Evolutionary conservation across 2,329 filamentous ascomycete genomes (phyloP).

Genomic region (Metarhizium robertsii): DNA sequence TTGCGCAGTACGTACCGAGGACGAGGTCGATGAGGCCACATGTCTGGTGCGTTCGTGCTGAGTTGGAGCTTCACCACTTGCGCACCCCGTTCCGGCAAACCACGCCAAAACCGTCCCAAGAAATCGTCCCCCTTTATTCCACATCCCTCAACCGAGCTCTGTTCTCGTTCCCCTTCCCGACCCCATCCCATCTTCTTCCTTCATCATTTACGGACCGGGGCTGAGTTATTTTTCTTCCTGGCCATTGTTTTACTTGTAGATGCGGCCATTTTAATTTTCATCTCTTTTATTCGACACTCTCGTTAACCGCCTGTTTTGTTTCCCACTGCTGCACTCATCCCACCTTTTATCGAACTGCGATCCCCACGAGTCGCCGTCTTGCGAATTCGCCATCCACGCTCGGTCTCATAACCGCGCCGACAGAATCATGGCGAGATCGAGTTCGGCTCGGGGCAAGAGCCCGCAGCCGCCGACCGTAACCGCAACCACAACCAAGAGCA

Average conservation of each 20-base stretch:
- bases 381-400: background rate
- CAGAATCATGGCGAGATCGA: slow-evolving; percentile 24
- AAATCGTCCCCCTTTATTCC: slow-evolving; percentile 5
- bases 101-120: background rate
- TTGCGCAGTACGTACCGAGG: background rate
- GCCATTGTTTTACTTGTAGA: slow-evolving; percentile 3
- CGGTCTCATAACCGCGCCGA: background rate
- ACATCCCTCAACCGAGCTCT: slow-evolving; percentile 6
- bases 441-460: slow-evolving; percentile 25
- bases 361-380: slow-evolving; percentile 1
- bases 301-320: slow-evolving; percentile 8
- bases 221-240: slow-evolving; percentile 6
- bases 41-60: background rate
- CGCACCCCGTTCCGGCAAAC: background rate
- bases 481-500: slow-evolving; percentile 21
- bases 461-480: slow-evolving; percentile 19
- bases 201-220: background rate
- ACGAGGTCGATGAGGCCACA: slow-evolving; percentile 3
- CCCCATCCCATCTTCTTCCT: slow-evolving; percentile 6
- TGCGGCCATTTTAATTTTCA: slow-evolving; percentile 5
- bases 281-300: slow-evolving; percentile 12
- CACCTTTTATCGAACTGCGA: background rate
- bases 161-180: slow-evolving; percentile 11
- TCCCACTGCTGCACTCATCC: background rate
- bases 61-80: background rate